Base-by-base conservation (phyloP, 441 rosid genomes). In the Theobroma grandiflorum region DNA sequence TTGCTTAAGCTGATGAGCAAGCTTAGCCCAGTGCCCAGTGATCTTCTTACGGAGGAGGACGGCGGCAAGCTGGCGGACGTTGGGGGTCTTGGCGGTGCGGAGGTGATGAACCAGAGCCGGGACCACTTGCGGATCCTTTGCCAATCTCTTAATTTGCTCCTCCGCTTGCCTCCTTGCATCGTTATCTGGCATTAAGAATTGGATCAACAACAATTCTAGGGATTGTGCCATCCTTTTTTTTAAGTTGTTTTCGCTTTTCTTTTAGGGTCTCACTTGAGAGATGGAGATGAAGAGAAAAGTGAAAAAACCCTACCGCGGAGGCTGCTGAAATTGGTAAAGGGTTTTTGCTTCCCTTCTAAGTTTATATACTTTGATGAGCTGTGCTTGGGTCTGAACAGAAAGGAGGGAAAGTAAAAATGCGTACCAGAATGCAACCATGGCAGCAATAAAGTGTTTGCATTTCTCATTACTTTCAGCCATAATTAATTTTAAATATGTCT, bases 41-140 rank as follows among this genome's bases (percentile, higher is more conserved):
- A 97, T 93, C 90, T 95, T 97, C 93, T 97, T 95, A 33, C 99
- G 96, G 84, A 97, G 98, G 88, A 97, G 98, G 0, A 97, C 99
- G 76, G 99, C 99, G 74, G 99, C 96, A 47, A 97, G 95, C 85
- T 97, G 99, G 79, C 99, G 99, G 81, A 97, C 99, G 79, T 92
- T 94, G 31, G 99, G 99, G 50, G 99, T 95, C 87, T 95, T 97
- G 52, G 99, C 99, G 33, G 99, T 97, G 81, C 99, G 99, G 78
- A 97, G 98, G 85, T 95, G 99, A 82, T 97, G 98, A 72, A 93
- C 86, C 9, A 97, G 97, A 47, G 99, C 96, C 42, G 99, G 98
- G 59, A 97, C 99, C 68, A 97, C 98, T 83, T 94, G 99, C 14
- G 99, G 99, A 80, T 95, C 99, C 89, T 97, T 97, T 15, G 99